These are phyloP conservation scores for Trichoderma brevicompactum DNA, from an alignment of 2,329 filamentous ascomycete genomes.

Conservation along the genomic window DNA sequence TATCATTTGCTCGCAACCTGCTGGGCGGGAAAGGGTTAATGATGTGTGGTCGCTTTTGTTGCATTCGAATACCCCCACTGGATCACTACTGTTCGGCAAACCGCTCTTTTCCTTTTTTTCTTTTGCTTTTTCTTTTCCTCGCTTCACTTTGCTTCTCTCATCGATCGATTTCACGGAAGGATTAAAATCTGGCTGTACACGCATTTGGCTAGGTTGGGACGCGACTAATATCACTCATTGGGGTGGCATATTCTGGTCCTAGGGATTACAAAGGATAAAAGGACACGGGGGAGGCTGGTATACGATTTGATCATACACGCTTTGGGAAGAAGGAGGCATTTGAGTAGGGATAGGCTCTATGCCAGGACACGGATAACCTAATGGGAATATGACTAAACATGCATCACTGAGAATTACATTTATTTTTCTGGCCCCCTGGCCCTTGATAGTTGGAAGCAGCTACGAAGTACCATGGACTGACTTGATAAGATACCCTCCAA, in stretches of 20 bases:
- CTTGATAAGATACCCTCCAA: too few species aligned
- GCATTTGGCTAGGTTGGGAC: slow-evolving; percentile 10
- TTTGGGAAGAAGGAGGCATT: not conserved
- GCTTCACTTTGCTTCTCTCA: not conserved
- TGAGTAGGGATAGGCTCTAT: slow-evolving; percentile 7
- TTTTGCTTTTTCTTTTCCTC: not conserved
- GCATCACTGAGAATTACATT: not conserved
- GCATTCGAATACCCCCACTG: slow-evolving; percentile 17
- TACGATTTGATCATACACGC: slow-evolving; percentile 16
- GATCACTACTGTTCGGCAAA: slow-evolving; percentile 1
- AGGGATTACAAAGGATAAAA: slow-evolving; percentile 1
- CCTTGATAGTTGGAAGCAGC: too few species aligned
- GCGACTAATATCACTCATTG: not conserved
- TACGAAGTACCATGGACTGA: too few species aligned
- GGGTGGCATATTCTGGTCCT: slow-evolving; percentile 2
- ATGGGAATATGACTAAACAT: slow-evolving; percentile 22
- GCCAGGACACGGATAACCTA: slow-evolving; percentile 2
- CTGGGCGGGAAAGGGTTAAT: slow-evolving; percentile 20
- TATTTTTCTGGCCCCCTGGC: too few species aligned
- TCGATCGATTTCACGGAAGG: not conserved
- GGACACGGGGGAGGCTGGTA: not conserved
- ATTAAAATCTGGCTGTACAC: slow-evolving; percentile 11
- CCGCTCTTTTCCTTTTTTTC: slow-evolving; percentile 1
- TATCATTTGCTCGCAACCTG: slow-evolving; percentile 9
- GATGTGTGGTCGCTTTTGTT: slow-evolving; percentile 13